These are phyloP conservation scores for Amphichorda felina DNA, from an alignment of 2,329 filamentous ascomycete genomes.

Conservation along the genomic window DNA sequence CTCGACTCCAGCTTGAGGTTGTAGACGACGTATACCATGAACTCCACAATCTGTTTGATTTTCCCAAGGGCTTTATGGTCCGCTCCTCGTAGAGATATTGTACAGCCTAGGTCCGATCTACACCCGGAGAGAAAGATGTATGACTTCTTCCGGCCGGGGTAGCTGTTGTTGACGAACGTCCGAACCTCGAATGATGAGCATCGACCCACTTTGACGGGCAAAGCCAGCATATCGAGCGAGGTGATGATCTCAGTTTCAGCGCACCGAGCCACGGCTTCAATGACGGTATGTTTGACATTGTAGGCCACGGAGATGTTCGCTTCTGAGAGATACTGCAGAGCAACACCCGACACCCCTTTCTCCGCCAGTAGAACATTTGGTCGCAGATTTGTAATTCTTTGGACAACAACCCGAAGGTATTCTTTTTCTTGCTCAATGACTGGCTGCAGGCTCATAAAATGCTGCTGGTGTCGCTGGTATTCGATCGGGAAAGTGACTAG, in stretches of 20 bases:
- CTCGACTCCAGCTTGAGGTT: slow-evolving; percentile 94
- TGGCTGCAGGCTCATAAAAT: slow-evolving; percentile 96
- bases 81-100: slow-evolving; percentile 80
- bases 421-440: slow-evolving; percentile 96
- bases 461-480: slow-evolving; percentile 74
- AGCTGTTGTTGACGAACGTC: slow-evolving; percentile 75
- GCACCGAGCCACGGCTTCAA: slow-evolving; percentile 88
- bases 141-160: slow-evolving; percentile 71
- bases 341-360: slow-evolving; percentile 83
- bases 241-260: slow-evolving; percentile 88
- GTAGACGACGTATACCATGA: slow-evolving; percentile 98
- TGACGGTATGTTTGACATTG: slow-evolving; percentile 92
- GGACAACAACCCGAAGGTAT: slow-evolving; percentile 83
- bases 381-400: slow-evolving; percentile 73
- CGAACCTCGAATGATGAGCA: slow-evolving; percentile 89
- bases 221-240: slow-evolving; percentile 82
- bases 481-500: slow-evolving; percentile 94
- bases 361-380: slow-evolving; percentile 86
- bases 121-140: slow-evolving; percentile 94
- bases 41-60: slow-evolving; percentile 90
- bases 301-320: slow-evolving; percentile 88
- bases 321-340: slow-evolving; percentile 76
- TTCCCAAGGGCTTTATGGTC: slow-evolving; percentile 58
- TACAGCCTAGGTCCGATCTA: slow-evolving; percentile 81
- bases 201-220: slow-evolving; percentile 60